A percentile compares a stretch with the other conserved stretches of the same genome.
phyloP scores from a whole-genome alignment of 768 basidiomycete genomes.

The Gyrodon lividus region DNA sequence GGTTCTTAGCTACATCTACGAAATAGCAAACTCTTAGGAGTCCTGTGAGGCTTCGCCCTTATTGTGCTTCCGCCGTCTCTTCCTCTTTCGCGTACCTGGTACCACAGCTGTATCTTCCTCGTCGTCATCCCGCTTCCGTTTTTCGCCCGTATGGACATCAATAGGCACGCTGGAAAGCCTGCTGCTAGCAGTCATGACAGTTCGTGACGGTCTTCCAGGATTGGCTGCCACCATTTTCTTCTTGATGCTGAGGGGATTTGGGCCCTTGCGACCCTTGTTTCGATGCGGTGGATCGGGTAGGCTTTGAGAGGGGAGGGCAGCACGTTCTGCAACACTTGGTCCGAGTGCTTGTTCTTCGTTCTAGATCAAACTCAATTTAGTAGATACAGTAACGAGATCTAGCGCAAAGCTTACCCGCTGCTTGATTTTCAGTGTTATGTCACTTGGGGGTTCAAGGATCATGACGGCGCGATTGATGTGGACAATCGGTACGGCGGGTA shows the following conservation, averaged over 20 bases:
- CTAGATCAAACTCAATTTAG: slow-evolving; percentile 35
- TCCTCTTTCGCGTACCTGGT: slow-evolving; percentile 16
- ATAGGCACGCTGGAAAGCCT: background rate
- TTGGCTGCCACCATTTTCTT: slow-evolving; percentile 58
- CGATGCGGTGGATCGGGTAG: slow-evolving; percentile 47
- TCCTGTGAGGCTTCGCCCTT: background rate
- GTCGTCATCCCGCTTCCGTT: slow-evolving; percentile 12
- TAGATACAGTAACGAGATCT: background rate
- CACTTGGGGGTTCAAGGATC: slow-evolving; percentile 88
- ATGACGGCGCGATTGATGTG: slow-evolving; percentile 92
- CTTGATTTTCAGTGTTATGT: slow-evolving; percentile 71
- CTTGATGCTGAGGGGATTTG: slow-evolving; percentile 91
- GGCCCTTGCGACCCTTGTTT: slow-evolving; percentile 74
- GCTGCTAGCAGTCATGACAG: background rate
- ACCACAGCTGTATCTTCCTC: background rate
- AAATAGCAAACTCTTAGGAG: background rate
- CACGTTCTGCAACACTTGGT: slow-evolving; percentile 48
- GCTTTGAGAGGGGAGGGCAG: slow-evolving; percentile 37
- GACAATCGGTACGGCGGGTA: slow-evolving; percentile 86
- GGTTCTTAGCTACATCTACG: background rate
- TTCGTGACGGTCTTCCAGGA: background rate
- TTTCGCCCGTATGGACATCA: slow-evolving; percentile 8
- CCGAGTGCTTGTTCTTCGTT: slow-evolving; percentile 62
- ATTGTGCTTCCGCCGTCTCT: slow-evolving; percentile 21
- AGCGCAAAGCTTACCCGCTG: slow-evolving; percentile 42